Evolutionary conservation across 495 filamentous ascomycete genomes (phyloP), one percentile per base, ranked within the genome.

Genomic region (Penicillium crystallinum): DNA sequence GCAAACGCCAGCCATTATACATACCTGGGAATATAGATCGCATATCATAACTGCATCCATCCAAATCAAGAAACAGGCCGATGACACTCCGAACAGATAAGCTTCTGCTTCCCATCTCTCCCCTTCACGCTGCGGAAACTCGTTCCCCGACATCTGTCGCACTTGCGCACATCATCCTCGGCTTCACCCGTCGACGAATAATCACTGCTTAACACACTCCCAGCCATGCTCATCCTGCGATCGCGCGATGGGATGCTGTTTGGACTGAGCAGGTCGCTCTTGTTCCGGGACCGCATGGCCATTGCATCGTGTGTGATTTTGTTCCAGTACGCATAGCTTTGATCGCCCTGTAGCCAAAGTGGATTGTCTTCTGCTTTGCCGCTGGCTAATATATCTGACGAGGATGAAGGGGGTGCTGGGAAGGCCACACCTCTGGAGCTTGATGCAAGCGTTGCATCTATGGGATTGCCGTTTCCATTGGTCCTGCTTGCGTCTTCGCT

Each of bases 251-350:
- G 36, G 18, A 58, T 54, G 3, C 47, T 54, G 46, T 65, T 61
- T 1, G 71, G 67, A 23, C 59, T 59, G 3, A 72, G 57, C 0
- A 69, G 57, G 3, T 63, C 52, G 11, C 65, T 63, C 0, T 55
- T 41, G 6, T 63, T 54, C 25, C 61, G 63, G 15, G 67, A 65
- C 10, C 56, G 62, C 17, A 64, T 65, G 1, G 74, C 73, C 31
- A 75, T 37, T 7, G 74, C 75, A 49, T 75, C 69, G 42, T 75
- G 75, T 14, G 69, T 65, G 43, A 73, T 71, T 29, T 74, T 73
- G 39, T 74, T 77, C 71, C 79, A 82, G 55, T 73, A 82, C 6
- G 74, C 71, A 43, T 77, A 75, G 65, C 71, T 77, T 29, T 78
- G 77, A 15, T 77, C 77, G 21, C 72, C 76, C 55, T 76, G 71